Evolutionary conservation across 2,329 filamentous ascomycete species (phyloP).

Genomic region (Aspergillus ochraceus): DNA sequence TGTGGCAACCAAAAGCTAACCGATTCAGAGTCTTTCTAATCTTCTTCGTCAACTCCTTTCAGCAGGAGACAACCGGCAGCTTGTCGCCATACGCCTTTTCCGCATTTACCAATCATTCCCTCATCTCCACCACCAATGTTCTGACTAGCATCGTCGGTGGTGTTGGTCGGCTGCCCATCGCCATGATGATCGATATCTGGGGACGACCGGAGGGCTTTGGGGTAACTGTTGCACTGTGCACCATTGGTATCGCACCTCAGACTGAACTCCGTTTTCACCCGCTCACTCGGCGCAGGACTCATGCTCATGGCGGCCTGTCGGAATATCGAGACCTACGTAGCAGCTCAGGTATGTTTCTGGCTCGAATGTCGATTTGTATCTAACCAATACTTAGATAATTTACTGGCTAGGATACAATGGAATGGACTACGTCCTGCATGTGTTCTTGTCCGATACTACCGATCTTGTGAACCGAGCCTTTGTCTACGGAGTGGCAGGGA

Average conservation of each 20-base stretch:
- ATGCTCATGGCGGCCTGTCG: constrained; percentile 63
- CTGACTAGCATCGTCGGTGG: constrained; percentile 58
- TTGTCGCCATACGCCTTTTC: constrained; percentile 12
- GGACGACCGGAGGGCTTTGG: constrained; percentile 59
- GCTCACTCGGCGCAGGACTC: constrained; percentile 45
- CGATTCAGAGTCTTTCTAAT: constrained; percentile 9
- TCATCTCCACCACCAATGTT: constrained; percentile 41
- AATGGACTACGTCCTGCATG: constrained; percentile 54
- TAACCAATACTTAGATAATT: constrained; percentile 51
- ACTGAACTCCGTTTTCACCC: too few species aligned
- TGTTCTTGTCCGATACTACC: constrained; percentile 63
- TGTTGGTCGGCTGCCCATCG: constrained; percentile 58
- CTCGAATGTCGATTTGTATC: background rate
- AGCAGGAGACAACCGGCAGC: constrained; percentile 1
- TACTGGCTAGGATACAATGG: constrained; percentile 39
- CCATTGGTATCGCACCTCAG: too few species aligned
- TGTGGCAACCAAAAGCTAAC: background rate
- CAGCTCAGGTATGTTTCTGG: constrained; percentile 46
- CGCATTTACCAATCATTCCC: constrained; percentile 9
- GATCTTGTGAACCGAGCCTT: constrained; percentile 59
- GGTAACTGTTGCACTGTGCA: constrained; percentile 48
- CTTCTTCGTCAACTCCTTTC: constrained; percentile 12
- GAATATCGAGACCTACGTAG: constrained; percentile 62
- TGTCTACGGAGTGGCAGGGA: constrained; percentile 57
- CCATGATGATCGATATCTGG: constrained; percentile 64